Percentiles rank a stretch among this genome's conserved stretches.
phyloP scores from a whole-genome alignment of 2,329 filamentous ascomycete genomes.

The Phialophora expanda region DNA sequence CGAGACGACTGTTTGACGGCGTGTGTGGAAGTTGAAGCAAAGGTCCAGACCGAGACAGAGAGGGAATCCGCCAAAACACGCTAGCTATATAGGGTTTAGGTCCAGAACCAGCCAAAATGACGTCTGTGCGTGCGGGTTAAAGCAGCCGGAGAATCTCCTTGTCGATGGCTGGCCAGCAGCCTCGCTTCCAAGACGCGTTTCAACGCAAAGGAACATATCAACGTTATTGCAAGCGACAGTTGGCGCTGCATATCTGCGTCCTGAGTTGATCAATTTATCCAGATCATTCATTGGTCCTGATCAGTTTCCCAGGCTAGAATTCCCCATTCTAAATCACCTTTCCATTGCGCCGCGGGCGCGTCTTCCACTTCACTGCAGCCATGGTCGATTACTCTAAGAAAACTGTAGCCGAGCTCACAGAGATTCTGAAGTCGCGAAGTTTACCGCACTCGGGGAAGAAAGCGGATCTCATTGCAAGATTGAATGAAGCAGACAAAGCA shows the following conservation, averaged over 20 bases:
- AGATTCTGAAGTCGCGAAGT: constrained; percentile 56
- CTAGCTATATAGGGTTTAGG: not conserved
- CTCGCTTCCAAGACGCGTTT: not conserved
- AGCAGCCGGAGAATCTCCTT: not conserved
- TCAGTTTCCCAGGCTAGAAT: not conserved
- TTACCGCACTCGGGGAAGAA: constrained; percentile 57
- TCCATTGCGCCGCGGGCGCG: constrained; percentile 29
- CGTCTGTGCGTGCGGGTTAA: not conserved
- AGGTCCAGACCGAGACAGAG: not conserved
- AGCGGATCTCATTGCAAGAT: constrained; percentile 55
- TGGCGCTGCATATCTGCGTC: constrained; percentile 44
- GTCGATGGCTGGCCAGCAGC: not conserved
- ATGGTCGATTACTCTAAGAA: constrained; percentile 56
- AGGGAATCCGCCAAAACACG: not conserved
- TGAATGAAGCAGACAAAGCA: constrained; percentile 51
- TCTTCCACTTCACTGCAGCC: constrained; percentile 1
- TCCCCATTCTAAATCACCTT: constrained; percentile 45
- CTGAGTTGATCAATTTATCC: not conserved
- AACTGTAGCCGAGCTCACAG: constrained; percentile 56
- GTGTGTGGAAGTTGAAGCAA: not conserved
- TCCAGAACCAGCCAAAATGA: not conserved
- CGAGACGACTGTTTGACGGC: not conserved
- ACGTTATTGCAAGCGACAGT: not conserved
- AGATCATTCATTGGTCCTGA: not conserved
- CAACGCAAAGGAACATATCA: not conserved